A percentile compares a stretch with the other conserved stretches of the same genome.
phyloP scores from a whole-genome alignment of 352 stramenopile genomes.

The Salisapilia sapeloensis region DNA sequence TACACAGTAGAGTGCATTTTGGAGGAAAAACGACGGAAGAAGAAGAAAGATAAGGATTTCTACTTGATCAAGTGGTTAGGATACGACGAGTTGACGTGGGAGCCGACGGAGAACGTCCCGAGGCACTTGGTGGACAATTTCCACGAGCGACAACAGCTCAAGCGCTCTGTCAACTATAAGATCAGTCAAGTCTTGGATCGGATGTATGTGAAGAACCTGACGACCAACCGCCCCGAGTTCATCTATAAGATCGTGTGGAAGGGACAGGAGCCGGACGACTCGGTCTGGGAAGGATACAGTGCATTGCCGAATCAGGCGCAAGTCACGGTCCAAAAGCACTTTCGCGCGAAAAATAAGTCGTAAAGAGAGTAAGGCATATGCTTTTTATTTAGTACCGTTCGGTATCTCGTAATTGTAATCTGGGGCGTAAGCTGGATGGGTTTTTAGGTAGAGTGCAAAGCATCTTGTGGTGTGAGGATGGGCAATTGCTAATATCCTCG shows the following conservation, averaged over 20 bases:
- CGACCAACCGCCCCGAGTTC: constrained; percentile 24
- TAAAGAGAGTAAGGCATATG: not conserved
- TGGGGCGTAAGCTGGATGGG: too few relatives aligned
- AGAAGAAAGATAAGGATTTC: constrained; percentile 39
- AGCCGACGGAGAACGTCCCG: constrained; percentile 51
- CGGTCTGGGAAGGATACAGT: not conserved
- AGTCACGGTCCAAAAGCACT: not conserved
- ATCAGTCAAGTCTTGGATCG: constrained; percentile 35
- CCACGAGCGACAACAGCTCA: constrained; percentile 23
- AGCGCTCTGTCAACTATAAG: constrained; percentile 25
- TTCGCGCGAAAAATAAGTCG: not conserved
- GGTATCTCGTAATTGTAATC: too few relatives aligned
- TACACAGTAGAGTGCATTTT: constrained; percentile 58
- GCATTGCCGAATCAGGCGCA: not conserved
- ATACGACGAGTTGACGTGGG: constrained; percentile 69
- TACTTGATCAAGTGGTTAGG: constrained; percentile 68
- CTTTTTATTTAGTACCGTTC: too few relatives aligned
- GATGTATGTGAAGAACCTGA: constrained; percentile 36
- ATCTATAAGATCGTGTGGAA: constrained; percentile 66
- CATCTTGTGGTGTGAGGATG: too few relatives aligned
- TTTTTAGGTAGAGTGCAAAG: not conserved
- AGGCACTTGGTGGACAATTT: constrained; percentile 42
- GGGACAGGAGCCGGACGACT: not conserved
- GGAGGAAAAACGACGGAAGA: constrained; percentile 17
- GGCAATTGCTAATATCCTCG: too few relatives aligned